Evolutionary conservation across 371 early-diverging fungal genomes (phyloP), one percentile per base, ranked within the genome.

Genomic region (Mucor plumbeus): DNA sequence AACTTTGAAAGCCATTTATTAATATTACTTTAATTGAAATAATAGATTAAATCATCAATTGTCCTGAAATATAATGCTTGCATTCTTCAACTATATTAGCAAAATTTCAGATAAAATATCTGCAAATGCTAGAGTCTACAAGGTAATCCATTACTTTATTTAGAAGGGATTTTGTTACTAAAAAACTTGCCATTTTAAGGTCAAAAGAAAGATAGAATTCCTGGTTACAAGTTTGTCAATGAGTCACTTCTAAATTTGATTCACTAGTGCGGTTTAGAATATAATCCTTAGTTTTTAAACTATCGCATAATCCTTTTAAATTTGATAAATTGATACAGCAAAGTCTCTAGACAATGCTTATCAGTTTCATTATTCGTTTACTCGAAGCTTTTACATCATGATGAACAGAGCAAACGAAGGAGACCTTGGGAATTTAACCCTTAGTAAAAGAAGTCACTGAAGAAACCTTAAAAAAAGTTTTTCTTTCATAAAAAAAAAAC

Each of bases 401-500:
- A 26, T 26, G 26, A 26, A 26, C 3, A 26, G 26, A 26, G 26
- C 26, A 26, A 26, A 26, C 26, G 1, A 26, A 26, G 38, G 38
- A 38, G 11, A 7, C 38, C 7, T 38, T 38, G 38, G 9, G 38
- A 38, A 11, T 9, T 38, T 5, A 50, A 34, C 15, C 34, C 14
- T 14, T 15, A 39, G 39, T 59, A 59, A 59, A 41, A 59, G 21
- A 33, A 59, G 60, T 59, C 60, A 59, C 60, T 19, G 41, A 5
- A 41, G 39, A 41, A 43, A 59, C 36, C 40, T 59, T 59, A 17
- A 39, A 41, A 59, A 40, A 43, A 41, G 59, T 59, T 59, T 59
- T 61, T 61, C 33, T 19, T 59, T 44, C 7, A 39, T 43, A 41
- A 35, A 35, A 56, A 53, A 5, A 11, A 34, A 13, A 48, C 7